These are phyloP conservation scores for Ascochyta fabae DNA, from an alignment of 2,329 filamentous ascomycete genomes.

Conservation along the genomic window DNA sequence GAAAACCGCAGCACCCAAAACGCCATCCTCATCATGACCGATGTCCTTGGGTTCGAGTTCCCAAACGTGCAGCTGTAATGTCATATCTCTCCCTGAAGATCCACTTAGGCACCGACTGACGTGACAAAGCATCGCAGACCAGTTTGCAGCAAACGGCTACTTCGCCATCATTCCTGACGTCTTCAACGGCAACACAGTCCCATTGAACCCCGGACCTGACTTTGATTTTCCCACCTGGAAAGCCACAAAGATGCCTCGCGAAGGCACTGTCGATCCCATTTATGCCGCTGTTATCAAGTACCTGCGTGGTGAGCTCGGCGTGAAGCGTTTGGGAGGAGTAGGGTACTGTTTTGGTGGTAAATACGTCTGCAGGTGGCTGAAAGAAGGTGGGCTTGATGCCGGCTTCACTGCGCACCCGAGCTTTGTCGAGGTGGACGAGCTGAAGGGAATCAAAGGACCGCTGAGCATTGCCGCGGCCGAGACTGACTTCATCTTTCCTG, in stretches of 20 bases:
- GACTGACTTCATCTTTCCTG: conserved; percentile 65
- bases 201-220: conserved; percentile 59
- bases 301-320: conserved; percentile 59
- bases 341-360: conserved; percentile 78
- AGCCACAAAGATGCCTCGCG: conserved; percentile 45
- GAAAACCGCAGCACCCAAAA: conserved; percentile 60
- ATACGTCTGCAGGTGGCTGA: conserved; percentile 68
- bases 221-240: conserved; percentile 61
- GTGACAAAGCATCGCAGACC: conserved; percentile 66
- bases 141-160: conserved; percentile 76
- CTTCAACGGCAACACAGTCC: conserved; percentile 70
- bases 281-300: conserved; percentile 63
- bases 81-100: not conserved
- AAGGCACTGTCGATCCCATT: conserved; percentile 59
- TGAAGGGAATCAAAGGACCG: conserved; percentile 63
- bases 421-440: conserved; percentile 69
- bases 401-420: conserved; percentile 80
- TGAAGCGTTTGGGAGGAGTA: conserved; percentile 67
- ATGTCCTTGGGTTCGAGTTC: conserved; percentile 65
- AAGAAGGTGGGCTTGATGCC: conserved; percentile 68
- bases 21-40: conserved; percentile 61
- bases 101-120: not conserved
- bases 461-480: conserved; percentile 70
- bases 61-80: conserved; percentile 55
- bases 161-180: conserved; percentile 72